These are phyloP conservation scores for Aspergillus luchuensis DNA, from an alignment of 2,329 filamentous ascomycete genomes.

Conservation along the genomic window DNA sequence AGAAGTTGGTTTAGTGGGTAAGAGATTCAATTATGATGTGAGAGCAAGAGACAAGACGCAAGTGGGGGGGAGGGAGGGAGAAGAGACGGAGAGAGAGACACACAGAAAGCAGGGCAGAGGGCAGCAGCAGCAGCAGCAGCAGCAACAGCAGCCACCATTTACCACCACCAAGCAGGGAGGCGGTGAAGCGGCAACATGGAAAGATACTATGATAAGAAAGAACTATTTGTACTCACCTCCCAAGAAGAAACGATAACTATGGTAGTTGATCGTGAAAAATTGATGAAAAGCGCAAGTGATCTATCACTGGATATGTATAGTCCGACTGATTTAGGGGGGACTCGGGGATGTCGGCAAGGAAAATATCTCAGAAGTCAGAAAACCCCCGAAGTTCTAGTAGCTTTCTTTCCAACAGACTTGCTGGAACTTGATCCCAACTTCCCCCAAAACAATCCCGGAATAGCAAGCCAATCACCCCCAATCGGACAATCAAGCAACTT, in stretches of 20 bases:
- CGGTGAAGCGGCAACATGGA: constrained; percentile 7
- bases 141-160: too few relatives aligned
- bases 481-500: neutral
- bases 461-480: neutral
- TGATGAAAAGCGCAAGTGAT: neutral
- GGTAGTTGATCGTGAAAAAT: neutral
- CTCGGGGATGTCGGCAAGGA: neutral
- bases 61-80: neutral
- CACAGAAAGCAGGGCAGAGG: neutral
- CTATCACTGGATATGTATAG: too few relatives aligned
- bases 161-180: constrained; percentile 7
- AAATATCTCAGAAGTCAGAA: neutral
- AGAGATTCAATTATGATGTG: neutral
- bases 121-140: neutral
- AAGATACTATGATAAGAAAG: neutral
- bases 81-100: neutral
- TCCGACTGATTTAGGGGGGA: neutral
- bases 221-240: neutral
- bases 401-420: too few relatives aligned
- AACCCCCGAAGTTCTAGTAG: neutral
- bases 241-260: neutral
- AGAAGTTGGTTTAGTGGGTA: neutral
- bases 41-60: neutral
- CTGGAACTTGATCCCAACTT: neutral
- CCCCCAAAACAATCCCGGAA: neutral